A percentile compares a stretch with the other conserved stretches of the same genome.
Conservation (phyloP, 108 stramenopile genomes). For the Nitzschia palea region DNA sequence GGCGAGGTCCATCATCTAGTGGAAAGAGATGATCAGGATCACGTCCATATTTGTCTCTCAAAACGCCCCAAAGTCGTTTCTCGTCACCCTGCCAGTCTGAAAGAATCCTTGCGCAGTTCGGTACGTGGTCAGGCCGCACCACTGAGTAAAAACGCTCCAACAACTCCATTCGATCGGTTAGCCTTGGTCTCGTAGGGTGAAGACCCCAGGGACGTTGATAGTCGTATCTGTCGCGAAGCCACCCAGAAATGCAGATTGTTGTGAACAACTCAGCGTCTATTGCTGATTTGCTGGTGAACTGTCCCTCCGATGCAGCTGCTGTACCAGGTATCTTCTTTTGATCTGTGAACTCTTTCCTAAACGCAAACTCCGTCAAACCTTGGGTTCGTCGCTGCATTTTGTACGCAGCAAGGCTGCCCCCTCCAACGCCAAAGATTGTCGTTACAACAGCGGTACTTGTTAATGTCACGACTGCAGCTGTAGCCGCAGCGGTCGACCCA, state of each 20-base stretch:
- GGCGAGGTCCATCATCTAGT: slow-evolving; percentile 40
- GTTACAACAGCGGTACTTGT: slow-evolving; percentile 80
- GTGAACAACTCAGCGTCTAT: slow-evolving; percentile 74
- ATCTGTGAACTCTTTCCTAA: slow-evolving; percentile 23
- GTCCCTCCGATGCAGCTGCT: not conserved
- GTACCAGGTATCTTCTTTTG: not conserved
- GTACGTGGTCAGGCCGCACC: slow-evolving; percentile 68
- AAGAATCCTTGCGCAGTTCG: slow-evolving; percentile 63
- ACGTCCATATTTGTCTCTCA: slow-evolving; percentile 73
- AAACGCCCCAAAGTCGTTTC: slow-evolving; percentile 61
- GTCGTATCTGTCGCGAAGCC: slow-evolving; percentile 77
- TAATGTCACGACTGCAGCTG: slow-evolving; percentile 63
- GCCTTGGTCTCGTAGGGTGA: slow-evolving; percentile 63
- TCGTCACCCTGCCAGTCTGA: slow-evolving; percentile 80
- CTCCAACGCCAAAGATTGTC: slow-evolving; percentile 86
- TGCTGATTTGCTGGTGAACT: slow-evolving; percentile 8
- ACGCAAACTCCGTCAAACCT: slow-evolving; percentile 83
- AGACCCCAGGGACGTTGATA: slow-evolving; percentile 90
- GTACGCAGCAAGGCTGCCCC: slow-evolving; percentile 79
- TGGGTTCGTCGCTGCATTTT: slow-evolving; percentile 82
- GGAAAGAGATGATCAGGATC: slow-evolving; percentile 79
- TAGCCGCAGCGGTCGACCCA: slow-evolving; percentile 70
- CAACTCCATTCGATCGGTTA: slow-evolving; percentile 59
- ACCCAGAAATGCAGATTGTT: slow-evolving; percentile 80
- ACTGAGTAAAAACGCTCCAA: slow-evolving; percentile 81